A percentile compares a stretch with the other conserved stretches of the same genome.
Evolutionary conservation across 2,329 filamentous ascomycete genomes (phyloP).

Genomic region (Penicillium occitanis): DNA sequence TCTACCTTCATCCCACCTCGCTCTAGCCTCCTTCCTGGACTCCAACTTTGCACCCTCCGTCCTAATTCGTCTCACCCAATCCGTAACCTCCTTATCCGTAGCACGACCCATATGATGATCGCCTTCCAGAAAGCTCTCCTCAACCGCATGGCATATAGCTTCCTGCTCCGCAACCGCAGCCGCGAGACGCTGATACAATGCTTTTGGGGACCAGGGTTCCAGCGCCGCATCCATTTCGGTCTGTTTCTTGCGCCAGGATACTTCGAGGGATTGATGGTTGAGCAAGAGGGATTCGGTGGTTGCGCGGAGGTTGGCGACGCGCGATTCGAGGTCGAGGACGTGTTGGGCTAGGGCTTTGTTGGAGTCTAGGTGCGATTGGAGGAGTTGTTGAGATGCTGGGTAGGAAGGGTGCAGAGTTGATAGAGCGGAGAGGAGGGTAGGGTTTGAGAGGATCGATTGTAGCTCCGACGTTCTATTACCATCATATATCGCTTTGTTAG

Average conservation of each 20-base stretch:
- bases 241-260: conserved; percentile 89
- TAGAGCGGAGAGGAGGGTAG: conserved; percentile 70
- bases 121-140: conserved; percentile 87
- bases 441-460: conserved; percentile 73
- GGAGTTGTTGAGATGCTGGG: conserved; percentile 60
- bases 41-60: conserved; percentile 78
- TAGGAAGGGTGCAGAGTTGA: conserved; percentile 74
- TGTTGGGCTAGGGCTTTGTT: conserved; percentile 68
- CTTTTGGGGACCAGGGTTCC: conserved; percentile 79
- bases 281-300: conserved; percentile 78
- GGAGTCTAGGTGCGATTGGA: conserved; percentile 65
- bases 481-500: neutral
- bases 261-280: conserved; percentile 78
- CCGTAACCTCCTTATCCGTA: conserved; percentile 76
- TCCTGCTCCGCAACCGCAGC: conserved; percentile 82
- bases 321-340: conserved; percentile 45
- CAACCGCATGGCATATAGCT: conserved; percentile 73
- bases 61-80: conserved; percentile 80
- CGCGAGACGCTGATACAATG: conserved; percentile 77
- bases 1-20: conserved; percentile 92
- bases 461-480: conserved; percentile 48
- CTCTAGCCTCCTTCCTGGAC: conserved; percentile 79
- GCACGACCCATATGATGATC: conserved; percentile 53
- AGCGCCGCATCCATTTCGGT: conserved; percentile 83
- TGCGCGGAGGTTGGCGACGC: conserved; percentile 57